These are phyloP conservation scores for Pseudogymnoascus pannorum DNA, from an alignment of 2,329 filamentous ascomycete genomes.

Conservation along the genomic window DNA sequence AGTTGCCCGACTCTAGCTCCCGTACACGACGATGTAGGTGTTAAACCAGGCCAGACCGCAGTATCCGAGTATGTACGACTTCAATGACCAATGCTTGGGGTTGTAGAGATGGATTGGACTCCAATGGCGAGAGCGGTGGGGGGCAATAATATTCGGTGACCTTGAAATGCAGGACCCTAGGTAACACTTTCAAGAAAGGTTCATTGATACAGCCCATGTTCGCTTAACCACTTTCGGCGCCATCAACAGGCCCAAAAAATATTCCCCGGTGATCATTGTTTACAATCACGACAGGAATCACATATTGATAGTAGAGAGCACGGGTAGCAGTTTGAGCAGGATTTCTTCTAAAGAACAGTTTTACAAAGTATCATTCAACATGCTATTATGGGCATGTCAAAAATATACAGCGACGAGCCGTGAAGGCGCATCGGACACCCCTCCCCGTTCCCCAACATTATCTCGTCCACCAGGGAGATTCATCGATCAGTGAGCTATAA, in stretches of 20 bases:
- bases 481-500: constrained; percentile 26
- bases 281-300: constrained; percentile 10
- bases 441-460: constrained; percentile 12
- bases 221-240: background rate
- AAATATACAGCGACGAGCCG: constrained; percentile 22
- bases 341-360: constrained; percentile 28
- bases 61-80: background rate
- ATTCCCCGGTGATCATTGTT: background rate
- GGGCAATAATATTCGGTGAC: constrained; percentile 9
- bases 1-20: constrained; percentile 6
- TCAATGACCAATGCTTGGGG: constrained; percentile 4
- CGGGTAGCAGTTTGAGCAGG: constrained; percentile 21
- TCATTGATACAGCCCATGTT: constrained; percentile 5
- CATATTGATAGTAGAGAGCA: background rate
- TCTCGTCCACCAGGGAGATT: constrained; percentile 24
- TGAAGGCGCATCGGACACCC: background rate
- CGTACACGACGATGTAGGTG: constrained; percentile 1
- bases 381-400: constrained; percentile 24
- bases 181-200: constrained; percentile 6
- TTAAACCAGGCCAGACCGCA: background rate
- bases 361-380: constrained; percentile 28
- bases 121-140: background rate
- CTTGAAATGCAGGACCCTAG: constrained; percentile 4
- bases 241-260: constrained; percentile 2
- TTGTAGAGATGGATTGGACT: constrained; percentile 5